phyloP scores from a whole-genome alignment of 2,329 filamentous ascomycete species.

The Alternaria burnsii region DNA sequence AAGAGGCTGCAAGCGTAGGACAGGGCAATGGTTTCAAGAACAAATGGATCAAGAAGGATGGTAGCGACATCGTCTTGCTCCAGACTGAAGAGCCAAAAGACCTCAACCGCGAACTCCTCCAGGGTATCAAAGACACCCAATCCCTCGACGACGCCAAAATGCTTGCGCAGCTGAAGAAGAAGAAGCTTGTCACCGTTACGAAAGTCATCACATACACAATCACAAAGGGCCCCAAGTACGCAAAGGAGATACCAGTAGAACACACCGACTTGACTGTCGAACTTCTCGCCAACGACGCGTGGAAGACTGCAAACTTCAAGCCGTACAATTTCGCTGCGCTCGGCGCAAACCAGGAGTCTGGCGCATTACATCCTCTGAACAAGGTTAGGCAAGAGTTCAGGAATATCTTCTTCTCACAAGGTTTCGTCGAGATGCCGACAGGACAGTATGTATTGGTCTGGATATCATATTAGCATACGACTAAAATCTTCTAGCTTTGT shows the following conservation, averaged over 20 bases:
- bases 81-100: slow-evolving; percentile 79
- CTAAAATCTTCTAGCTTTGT: slow-evolving; percentile 68
- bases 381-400: slow-evolving; percentile 97
- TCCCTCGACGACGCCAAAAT: slow-evolving; percentile 77
- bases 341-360: slow-evolving; percentile 67
- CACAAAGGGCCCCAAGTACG: slow-evolving; percentile 86
- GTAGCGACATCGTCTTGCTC: slow-evolving; percentile 62
- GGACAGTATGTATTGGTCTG: slow-evolving; percentile 63
- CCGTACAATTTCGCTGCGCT: slow-evolving; percentile 80
- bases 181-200: slow-evolving; percentile 83
- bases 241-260: slow-evolving; percentile 87
- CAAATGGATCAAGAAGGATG: slow-evolving; percentile 72
- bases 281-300: slow-evolving; percentile 86
- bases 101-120: slow-evolving; percentile 77
- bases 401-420: slow-evolving; percentile 99
- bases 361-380: slow-evolving; percentile 70
- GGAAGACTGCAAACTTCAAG: slow-evolving; percentile 92
- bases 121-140: slow-evolving; percentile 73
- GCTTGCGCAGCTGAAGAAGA: slow-evolving; percentile 84
- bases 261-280: slow-evolving; percentile 95
- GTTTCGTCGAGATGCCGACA: slow-evolving; percentile 98
- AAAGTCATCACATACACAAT: slow-evolving; percentile 89
- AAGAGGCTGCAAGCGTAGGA: slow-evolving; percentile 83
- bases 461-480: not conserved
- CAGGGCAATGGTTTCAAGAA: slow-evolving; percentile 91